Evolutionary conservation across 2,329 filamentous ascomycete species (phyloP).

Genomic region (Trichoderma sp.): DNA sequence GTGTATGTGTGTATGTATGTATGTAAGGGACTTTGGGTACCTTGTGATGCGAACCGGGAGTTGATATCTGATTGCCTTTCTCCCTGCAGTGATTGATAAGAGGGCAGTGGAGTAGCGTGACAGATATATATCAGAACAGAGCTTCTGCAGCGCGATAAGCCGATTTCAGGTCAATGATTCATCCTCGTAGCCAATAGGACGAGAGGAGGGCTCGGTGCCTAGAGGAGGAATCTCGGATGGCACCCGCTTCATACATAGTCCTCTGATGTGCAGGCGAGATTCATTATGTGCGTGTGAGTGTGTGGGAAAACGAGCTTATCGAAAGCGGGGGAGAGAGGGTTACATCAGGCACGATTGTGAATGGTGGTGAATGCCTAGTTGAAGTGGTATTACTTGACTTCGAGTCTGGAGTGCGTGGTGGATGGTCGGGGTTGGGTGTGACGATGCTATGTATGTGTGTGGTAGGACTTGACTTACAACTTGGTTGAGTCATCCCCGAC

Average conservation of each 20-base stretch:
- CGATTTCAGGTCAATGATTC: not conserved
- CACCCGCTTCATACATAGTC: not conserved
- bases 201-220: not conserved
- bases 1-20: too few species aligned
- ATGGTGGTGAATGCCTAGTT: not conserved
- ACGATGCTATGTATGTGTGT: not conserved
- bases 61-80: too few species aligned
- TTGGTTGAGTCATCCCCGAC: not conserved
- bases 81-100: too few species aligned
- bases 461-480: not conserved
- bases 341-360: not conserved
- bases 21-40: too few species aligned
- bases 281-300: too few species aligned
- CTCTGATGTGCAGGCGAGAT: not conserved
- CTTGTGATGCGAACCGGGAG: too few species aligned
- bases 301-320: not conserved
- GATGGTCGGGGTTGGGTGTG: not conserved
- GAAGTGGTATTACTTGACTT: not conserved
- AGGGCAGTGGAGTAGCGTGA: too few species aligned
- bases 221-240: conserved; percentile 5
- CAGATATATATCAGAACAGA: too few species aligned
- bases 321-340: conserved; percentile 16
- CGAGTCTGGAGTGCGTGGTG: not conserved
- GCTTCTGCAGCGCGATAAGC: not conserved
- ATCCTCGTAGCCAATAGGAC: not conserved